Percentiles rank a stretch among this genome's conserved stretches.
These are phyloP conservation scores for Lagenidium giganteum DNA, from an alignment of 352 stramenopile species.

Conservation along the genomic window DNA sequence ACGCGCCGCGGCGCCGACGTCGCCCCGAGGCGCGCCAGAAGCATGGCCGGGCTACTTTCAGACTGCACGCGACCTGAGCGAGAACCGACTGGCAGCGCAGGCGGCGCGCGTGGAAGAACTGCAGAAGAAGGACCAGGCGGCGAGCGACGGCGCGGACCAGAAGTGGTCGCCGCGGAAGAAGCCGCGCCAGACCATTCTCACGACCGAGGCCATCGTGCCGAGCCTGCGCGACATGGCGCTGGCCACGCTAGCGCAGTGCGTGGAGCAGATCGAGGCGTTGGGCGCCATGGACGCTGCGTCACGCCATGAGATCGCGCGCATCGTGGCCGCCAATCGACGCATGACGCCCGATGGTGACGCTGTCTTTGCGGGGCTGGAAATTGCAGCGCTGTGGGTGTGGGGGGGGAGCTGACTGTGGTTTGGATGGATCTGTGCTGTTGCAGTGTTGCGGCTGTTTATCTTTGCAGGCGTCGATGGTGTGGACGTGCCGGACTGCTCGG, in stretches of 20 bases:
- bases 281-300: conserved; percentile 64
- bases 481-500: conserved; percentile 78
- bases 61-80: conserved; percentile 49
- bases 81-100: conserved; percentile 61
- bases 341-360: conserved; percentile 56
- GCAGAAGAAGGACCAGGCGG: conserved; percentile 26
- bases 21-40: conserved; percentile 7
- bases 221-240: conserved; percentile 52
- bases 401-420: neutral
- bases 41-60: conserved; percentile 78
- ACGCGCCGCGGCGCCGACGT: neutral
- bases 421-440: neutral
- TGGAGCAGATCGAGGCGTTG: conserved; percentile 60
- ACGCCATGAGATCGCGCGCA: conserved; percentile 50
- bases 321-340: conserved; percentile 46
- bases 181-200: conserved; percentile 37
- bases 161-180: conserved; percentile 53
- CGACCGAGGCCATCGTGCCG: conserved; percentile 38
- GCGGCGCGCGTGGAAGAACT: conserved; percentile 47
- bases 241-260: conserved; percentile 47
- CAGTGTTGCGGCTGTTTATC: conserved; percentile 75
- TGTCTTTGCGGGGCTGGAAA: too few relatives aligned
- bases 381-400: too few relatives aligned
- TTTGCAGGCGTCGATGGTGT: conserved; percentile 79
- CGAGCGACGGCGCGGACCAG: conserved; percentile 3